A percentile compares a stretch with the other conserved stretches of the same genome.
Conservation (phyloP, 2,329 filamentous ascomycete species). For the Lasiodiplodia citricola region DNA sequence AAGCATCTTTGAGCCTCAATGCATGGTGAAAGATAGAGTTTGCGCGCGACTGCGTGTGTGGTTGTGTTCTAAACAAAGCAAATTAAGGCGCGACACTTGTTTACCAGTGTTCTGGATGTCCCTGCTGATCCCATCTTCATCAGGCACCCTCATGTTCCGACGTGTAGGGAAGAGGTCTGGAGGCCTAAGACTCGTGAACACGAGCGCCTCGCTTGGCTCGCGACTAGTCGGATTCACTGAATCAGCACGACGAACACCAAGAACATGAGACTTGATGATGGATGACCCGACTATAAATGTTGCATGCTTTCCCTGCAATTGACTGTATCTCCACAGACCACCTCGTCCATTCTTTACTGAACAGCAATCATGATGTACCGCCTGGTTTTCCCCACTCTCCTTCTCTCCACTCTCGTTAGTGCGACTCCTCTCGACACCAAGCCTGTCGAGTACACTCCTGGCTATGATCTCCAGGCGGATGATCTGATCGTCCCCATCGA, state of each 20-base stretch:
- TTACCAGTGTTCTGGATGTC: neutral
- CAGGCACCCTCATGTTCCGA: neutral
- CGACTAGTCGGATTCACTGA: neutral
- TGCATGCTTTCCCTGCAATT: neutral
- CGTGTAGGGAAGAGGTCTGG: neutral
- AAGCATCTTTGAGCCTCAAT: neutral
- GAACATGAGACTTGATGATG: neutral
- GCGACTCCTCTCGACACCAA: neutral
- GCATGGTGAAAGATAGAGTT: neutral
- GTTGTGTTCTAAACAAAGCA: neutral
- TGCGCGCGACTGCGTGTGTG: neutral
- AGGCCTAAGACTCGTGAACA: neutral
- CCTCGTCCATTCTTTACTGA: no score
- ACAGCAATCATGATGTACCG: neutral
- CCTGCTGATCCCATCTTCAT: neutral
- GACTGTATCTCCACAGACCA: neutral
- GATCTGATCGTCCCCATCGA: neutral
- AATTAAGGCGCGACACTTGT: neutral
- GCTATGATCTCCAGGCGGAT: neutral
- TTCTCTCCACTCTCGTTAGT: constrained; percentile 1
- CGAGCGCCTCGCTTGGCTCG: neutral
- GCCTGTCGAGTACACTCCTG: neutral
- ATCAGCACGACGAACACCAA: neutral
- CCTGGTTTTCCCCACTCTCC: neutral
- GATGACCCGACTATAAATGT: neutral